Base-by-base conservation (phyloP, 805 yeast genomes). In the Barnettozyma sp. region DNA sequence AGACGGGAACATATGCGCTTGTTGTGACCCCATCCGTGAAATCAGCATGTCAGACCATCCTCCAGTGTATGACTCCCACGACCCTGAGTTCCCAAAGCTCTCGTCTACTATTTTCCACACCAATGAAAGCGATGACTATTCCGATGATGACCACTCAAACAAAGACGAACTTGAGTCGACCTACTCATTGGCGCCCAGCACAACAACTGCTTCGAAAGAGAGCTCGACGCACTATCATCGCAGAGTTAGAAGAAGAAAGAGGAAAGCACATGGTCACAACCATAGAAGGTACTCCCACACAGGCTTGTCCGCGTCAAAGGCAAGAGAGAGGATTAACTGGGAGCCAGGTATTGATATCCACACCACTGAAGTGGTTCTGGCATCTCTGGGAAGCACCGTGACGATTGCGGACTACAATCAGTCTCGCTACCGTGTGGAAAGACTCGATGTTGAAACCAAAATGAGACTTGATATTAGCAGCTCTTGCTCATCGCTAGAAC, bases 291-390 rank as follows among this genome's bases (percentile, higher is more conserved):
- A 65, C 40, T 42, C 45, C 4, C 67, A 65, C 6, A 53, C 66
- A n/a, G 54, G 59, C 9, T 53, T 56, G 18, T 63, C 65, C 14
- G 44, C 59, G 5, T 51, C 55, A 1, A 56, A 56, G 7, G 59
- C 57, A 4, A 57, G 66, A 26, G 62, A 58, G 33, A 48, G 70
- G 31, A 64, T 73, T 5, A 73, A 69, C 17, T 70, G 75, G 71
- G 82, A 75, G 45, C 81, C 82, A 0, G 82, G 82, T 14, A 63
- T 74, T 19, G 71, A 75, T 46, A 60, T 71, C 22, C 52, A 63
- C 7, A 68, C 70, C 1, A 74, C 78, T 1, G 65, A 60, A 16
- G 77, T 76, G 5, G 62, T 70, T 7, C 50, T 73, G n/a, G 63
- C 64, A 11, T 60, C 75, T 1, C 62, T 70, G 4, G 79, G 79